Evolutionary conservation across 176 grass and related monocot species (phyloP).

Genomic region (Oryza glumipatula): DNA sequence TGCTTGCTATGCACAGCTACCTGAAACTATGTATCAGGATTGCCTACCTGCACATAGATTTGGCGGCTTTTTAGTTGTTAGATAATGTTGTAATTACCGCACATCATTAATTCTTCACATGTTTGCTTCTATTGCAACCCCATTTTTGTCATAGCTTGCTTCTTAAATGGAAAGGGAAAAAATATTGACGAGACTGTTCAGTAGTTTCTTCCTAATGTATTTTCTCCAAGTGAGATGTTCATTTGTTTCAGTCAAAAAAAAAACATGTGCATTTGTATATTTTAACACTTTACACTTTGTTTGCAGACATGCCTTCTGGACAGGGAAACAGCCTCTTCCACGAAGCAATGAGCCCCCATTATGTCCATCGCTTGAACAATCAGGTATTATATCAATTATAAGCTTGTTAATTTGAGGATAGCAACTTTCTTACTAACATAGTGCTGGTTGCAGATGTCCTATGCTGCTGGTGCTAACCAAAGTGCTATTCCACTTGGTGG

Average conservation of each 20-base stretch:
- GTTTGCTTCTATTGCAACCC: conserved; percentile 17
- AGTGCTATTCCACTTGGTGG: no score
- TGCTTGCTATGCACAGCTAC: background rate
- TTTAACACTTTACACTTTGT: background rate
- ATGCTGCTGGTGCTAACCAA: conserved; percentile 31
- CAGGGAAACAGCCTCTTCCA: conserved; percentile 48
- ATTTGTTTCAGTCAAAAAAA: no score
- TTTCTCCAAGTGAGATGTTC: background rate
- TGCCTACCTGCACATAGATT: background rate
- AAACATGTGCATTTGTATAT: no score
- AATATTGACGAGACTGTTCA: background rate
- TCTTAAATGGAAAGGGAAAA: background rate
- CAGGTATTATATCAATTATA: conserved; percentile 43
- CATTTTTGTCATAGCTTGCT: conserved; percentile 1
- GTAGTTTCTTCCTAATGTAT: background rate
- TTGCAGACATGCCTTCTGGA: conserved; percentile 60
- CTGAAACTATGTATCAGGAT: background rate
- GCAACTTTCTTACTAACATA: background rate
- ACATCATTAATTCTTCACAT: background rate
- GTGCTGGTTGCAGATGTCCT: no score
- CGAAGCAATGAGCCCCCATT: conserved; percentile 58
- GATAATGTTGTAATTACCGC: background rate
- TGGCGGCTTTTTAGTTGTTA: background rate
- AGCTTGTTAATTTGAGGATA: background rate
- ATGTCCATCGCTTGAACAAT: conserved; percentile 48